These are phyloP conservation scores for Trichophyton equinum DNA, from an alignment of 2,329 filamentous ascomycete genomes.

Conservation along the genomic window DNA sequence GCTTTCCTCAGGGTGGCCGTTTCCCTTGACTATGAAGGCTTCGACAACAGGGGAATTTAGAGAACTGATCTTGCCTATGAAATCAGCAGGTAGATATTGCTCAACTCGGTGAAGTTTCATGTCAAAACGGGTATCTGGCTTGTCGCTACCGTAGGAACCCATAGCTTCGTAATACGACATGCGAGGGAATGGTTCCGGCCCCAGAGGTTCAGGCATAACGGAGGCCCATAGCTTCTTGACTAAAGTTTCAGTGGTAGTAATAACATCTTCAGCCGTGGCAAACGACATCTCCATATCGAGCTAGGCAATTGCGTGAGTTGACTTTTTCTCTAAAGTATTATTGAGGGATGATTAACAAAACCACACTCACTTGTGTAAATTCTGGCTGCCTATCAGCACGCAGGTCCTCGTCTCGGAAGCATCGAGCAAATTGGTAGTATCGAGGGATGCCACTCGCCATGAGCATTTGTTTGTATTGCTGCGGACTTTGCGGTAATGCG, in stretches of 20 bases:
- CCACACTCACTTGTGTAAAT: conserved; percentile 63
- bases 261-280: conserved; percentile 58
- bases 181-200: conserved; percentile 40
- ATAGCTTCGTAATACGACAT: conserved; percentile 69
- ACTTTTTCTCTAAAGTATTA: too few relatives aligned
- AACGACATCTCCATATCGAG: conserved; percentile 93
- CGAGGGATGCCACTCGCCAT: conserved; percentile 76
- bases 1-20: conserved; percentile 40
- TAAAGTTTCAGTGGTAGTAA: conserved; percentile 42
- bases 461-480: conserved; percentile 96
- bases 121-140: conserved; percentile 72
- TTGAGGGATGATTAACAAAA: neutral
- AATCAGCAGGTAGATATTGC: conserved; percentile 48
- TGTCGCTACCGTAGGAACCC: conserved; percentile 71
- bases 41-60: conserved; percentile 60
- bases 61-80: conserved; percentile 62
- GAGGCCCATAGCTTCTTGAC: conserved; percentile 44
- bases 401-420: conserved; percentile 89
- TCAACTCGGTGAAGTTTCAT: conserved; percentile 56
- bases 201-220: conserved; percentile 34
- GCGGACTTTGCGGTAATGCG: conserved; percentile 86
- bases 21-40: conserved; percentile 50
- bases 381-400: conserved; percentile 89
- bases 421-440: conserved; percentile 89
- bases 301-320: conserved; percentile 29